A percentile compares a stretch with the other conserved stretches of the same genome.
phyloP scores from a whole-genome alignment of 2,329 filamentous ascomycete genomes.

The Fusarium sp. region DNA sequence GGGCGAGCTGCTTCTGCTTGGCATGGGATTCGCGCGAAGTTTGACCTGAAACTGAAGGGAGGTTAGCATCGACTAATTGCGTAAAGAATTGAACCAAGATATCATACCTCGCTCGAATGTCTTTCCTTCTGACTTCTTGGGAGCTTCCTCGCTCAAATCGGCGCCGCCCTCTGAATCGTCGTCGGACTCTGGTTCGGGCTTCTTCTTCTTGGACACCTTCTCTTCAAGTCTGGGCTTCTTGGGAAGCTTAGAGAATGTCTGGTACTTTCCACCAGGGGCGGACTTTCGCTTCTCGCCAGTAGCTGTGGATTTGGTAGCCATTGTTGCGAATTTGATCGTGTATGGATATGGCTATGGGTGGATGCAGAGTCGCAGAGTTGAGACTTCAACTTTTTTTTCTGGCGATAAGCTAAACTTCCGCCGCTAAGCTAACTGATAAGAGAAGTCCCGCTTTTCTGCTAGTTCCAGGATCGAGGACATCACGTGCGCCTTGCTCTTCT shows the following conservation, averaged over 20 bases:
- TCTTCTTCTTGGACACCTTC: slow-evolving; percentile 51
- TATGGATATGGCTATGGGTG: slow-evolving; percentile 16
- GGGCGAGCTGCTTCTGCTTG: slow-evolving; percentile 89
- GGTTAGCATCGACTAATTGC: slow-evolving; percentile 16
- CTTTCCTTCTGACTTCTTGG: slow-evolving; percentile 56
- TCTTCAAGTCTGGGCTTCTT: slow-evolving; percentile 65
- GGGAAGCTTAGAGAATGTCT: slow-evolving; percentile 52
- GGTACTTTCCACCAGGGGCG: slow-evolving; percentile 57
- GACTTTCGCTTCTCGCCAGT: slow-evolving; percentile 69
- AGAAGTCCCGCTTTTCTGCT: slow-evolving; percentile 5
- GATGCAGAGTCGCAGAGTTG: slow-evolving; percentile 39
- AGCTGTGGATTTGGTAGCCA: slow-evolving; percentile 62
- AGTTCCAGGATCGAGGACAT: not conserved
- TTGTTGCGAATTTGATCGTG: slow-evolving; percentile 43
- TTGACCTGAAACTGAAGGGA: slow-evolving; percentile 56
- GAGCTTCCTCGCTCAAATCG: slow-evolving; percentile 55
- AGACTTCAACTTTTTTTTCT: slow-evolving; percentile 44
- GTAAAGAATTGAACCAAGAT: not conserved
- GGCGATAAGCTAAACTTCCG: slow-evolving; percentile 34
- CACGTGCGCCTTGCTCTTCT: slow-evolving; percentile 18
- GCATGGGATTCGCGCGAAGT: slow-evolving; percentile 88
- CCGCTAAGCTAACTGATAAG: slow-evolving; percentile 34
- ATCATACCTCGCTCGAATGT: slow-evolving; percentile 57
- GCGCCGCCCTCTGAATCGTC: slow-evolving; percentile 65
- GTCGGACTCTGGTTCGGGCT: slow-evolving; percentile 56